phyloP scores from a whole-genome alignment of 2,329 filamentous ascomycete species.

The Cladobotryum protrusum region DNA sequence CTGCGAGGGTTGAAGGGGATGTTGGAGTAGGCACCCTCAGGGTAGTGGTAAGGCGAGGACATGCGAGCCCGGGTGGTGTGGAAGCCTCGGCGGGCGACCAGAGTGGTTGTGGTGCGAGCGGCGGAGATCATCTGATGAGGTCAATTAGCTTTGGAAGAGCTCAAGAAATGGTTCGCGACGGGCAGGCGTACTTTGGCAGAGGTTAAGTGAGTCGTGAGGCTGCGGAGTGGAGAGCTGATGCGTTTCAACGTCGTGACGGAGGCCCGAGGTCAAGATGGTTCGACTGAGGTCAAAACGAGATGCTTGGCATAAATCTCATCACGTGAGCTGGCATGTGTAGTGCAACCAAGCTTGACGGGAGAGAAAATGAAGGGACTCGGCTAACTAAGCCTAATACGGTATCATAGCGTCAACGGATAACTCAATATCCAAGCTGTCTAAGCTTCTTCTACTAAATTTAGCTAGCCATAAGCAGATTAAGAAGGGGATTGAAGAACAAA shows the following conservation, averaged over 20 bases:
- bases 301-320: conserved; percentile 14
- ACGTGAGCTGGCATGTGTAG: conserved; percentile 15
- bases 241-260: conserved; percentile 20
- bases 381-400: too few species aligned
- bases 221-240: conserved; percentile 20
- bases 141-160: conserved; percentile 36
- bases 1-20: conserved; percentile 94
- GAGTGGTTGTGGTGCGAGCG: conserved; percentile 56
- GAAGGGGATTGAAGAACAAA: too few species aligned
- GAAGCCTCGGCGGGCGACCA: conserved; percentile 88
- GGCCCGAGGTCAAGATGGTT: conserved; percentile 24
- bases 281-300: conserved; percentile 28
- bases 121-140: conserved; percentile 69
- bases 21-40: conserved; percentile 91
- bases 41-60: conserved; percentile 94
- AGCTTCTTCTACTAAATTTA: too few species aligned
- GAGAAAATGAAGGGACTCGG: background rate
- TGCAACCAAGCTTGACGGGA: background rate
- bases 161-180: background rate
- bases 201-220: conserved; percentile 18
- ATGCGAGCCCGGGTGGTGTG: conserved; percentile 81
- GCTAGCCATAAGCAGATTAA: too few species aligned
- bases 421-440: too few species aligned
- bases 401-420: too few species aligned
- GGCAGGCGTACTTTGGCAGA: conserved; percentile 21